These are phyloP conservation scores for Ophiostoma populinum DNA, from an alignment of 2,329 filamentous ascomycete species.

Conservation along the genomic window DNA sequence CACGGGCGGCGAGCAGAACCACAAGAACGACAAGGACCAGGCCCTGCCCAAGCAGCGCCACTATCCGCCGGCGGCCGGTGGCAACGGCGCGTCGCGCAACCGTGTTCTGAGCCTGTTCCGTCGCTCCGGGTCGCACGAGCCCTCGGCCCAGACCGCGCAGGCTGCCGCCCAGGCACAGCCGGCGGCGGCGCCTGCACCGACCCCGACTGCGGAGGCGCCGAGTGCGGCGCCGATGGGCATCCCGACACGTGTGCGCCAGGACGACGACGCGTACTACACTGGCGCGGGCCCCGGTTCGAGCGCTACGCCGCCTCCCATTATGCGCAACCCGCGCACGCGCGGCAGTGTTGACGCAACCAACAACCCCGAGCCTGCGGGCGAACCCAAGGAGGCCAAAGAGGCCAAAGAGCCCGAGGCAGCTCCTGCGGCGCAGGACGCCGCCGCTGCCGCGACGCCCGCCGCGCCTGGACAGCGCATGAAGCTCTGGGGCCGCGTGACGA, in stretches of 20 bases:
- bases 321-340: slow-evolving; percentile 22
- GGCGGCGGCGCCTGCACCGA: too few species aligned
- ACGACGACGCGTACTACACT: slow-evolving; percentile 18
- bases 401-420: not conserved
- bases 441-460: not conserved
- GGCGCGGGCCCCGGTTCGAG: slow-evolving; percentile 17
- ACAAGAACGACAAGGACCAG: too few species aligned
- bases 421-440: not conserved
- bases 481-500: slow-evolving; percentile 18
- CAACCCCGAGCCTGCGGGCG: too few species aligned
- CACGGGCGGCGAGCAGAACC: slow-evolving; percentile 7
- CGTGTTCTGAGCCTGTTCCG: slow-evolving; percentile 34
- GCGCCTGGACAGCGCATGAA: slow-evolving; percentile 11
- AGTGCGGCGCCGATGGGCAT: slow-evolving; percentile 18
- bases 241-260: slow-evolving; percentile 24
- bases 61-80: slow-evolving; percentile 32
- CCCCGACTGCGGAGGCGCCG: slow-evolving; percentile 12
- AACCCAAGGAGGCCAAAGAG: not conserved
- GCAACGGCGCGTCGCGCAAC: slow-evolving; percentile 22
- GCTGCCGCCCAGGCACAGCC: too few species aligned
- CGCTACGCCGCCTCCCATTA: slow-evolving; percentile 39
- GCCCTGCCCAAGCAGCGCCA: slow-evolving; percentile 22
- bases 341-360: slow-evolving; percentile 9
- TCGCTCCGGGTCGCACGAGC: slow-evolving; percentile 25
- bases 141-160: slow-evolving; percentile 9